A percentile compares a stretch with the other conserved stretches of the same genome.
These are phyloP conservation scores for Microsporum audouinii DNA, from an alignment of 2,329 filamentous ascomycete species.

Conservation along the genomic window DNA sequence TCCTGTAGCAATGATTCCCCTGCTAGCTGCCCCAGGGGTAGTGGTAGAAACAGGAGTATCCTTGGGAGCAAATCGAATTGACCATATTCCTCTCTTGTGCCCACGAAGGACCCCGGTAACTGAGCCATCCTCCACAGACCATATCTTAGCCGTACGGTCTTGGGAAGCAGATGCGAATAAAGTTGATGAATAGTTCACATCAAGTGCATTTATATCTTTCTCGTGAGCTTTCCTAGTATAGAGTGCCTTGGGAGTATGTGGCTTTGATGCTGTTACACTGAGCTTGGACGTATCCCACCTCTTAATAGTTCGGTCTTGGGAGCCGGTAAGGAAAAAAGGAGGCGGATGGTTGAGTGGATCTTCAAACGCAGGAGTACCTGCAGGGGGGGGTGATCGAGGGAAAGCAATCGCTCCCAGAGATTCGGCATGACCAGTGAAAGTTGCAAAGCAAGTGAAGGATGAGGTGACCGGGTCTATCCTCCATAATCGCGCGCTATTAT, in stretches of 20 bases:
- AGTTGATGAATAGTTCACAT: constrained; percentile 60
- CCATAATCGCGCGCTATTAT: constrained; percentile 90
- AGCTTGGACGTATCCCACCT: constrained; percentile 69
- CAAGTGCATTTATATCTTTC: constrained; percentile 95
- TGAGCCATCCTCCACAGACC: constrained; percentile 81
- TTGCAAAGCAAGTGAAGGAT: constrained; percentile 67
- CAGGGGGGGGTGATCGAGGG: constrained; percentile 56
- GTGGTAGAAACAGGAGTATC: constrained; percentile 65
- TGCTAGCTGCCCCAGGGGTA: constrained; percentile 55
- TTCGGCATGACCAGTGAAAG: constrained; percentile 85
- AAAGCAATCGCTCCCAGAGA: constrained; percentile 83
- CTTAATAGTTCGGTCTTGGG: constrained; percentile 91
- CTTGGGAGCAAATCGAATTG: constrained; percentile 75
- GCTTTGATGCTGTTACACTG: constrained; percentile 21
- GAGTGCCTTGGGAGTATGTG: constrained; percentile 42
- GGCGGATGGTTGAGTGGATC: constrained; percentile 72
- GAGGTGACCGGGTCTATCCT: constrained; percentile 63
- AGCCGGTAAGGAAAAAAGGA: constrained; percentile 76
- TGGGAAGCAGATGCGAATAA: constrained; percentile 94
- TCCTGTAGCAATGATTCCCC: constrained; percentile 76
- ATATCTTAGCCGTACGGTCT: constrained; percentile 94
- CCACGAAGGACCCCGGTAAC: constrained; percentile 83
- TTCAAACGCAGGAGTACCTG: constrained; percentile 57
- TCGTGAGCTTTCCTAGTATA: constrained; percentile 95
- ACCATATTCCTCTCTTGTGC: constrained; percentile 92